Percentiles rank a stretch among this genome's conserved stretches.
Evolutionary conservation across 202 grass and related monocot species (phyloP).

Genomic region (Cymbopogon flexuosus): DNA sequence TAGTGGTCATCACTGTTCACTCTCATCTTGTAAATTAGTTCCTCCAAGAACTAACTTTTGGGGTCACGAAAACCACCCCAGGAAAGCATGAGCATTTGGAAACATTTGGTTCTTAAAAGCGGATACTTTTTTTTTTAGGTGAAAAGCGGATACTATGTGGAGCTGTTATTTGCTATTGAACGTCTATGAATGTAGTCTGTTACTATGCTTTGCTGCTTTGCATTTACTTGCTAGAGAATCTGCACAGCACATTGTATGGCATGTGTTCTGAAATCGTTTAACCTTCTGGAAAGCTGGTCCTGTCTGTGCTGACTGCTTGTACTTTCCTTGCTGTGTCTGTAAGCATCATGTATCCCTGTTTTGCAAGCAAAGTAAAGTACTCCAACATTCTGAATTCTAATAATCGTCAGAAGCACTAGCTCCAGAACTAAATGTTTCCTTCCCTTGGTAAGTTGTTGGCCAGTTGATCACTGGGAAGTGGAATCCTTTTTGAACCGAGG

Average conservation of each 20-base stretch:
- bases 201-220: no score
- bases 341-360: background rate
- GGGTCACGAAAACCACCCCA: background rate
- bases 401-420: background rate
- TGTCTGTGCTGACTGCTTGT: background rate
- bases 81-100: background rate
- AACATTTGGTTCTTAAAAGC: background rate
- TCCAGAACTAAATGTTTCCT: background rate
- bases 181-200: background rate
- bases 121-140: no score
- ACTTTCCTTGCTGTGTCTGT: background rate
- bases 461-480: background rate
- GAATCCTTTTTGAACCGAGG: background rate
- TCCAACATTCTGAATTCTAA: background rate
- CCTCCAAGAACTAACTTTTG: background rate
- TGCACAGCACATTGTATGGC: background rate
- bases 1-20: background rate
- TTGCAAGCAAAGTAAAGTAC: conserved; percentile 9
- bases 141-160: background rate
- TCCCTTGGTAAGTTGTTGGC: background rate
- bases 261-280: background rate
- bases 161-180: background rate
- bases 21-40: background rate
- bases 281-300: background rate
- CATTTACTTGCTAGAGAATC: background rate